Percentiles rank a stretch among this genome's conserved stretches.
phyloP scores from a whole-genome alignment of 192 early-diverging fungal species.

The Linderina pennispora region DNA sequence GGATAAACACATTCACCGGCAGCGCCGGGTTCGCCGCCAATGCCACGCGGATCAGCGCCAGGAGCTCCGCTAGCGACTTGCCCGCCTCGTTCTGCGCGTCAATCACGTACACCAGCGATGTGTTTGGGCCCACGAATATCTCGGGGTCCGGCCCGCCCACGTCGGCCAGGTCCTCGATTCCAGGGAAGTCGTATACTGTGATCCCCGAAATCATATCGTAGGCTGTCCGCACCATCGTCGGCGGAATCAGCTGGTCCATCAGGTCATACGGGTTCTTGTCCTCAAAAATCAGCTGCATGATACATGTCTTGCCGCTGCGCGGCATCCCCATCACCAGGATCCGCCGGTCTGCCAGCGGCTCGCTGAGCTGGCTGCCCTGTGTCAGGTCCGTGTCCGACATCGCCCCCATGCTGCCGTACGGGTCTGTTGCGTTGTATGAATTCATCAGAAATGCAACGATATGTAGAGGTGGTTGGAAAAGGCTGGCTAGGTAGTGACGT shows the following conservation, averaged over 20 bases:
- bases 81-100: constrained; percentile 93
- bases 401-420: too few relatives aligned
- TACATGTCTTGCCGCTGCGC: constrained; percentile 45
- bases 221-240: constrained; percentile 21
- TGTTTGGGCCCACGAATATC: constrained; percentile 61
- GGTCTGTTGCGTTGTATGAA: too few relatives aligned
- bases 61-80: constrained; percentile 68
- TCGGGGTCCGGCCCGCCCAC: constrained; percentile 45
- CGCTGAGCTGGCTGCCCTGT: constrained; percentile 4
- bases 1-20: constrained; percentile 89
- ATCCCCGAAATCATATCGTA: constrained; percentile 36
- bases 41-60: constrained; percentile 65
- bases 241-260: constrained; percentile 23
- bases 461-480: too few relatives aligned
- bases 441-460: too few relatives aligned
- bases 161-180: constrained; percentile 78
- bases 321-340: constrained; percentile 40
- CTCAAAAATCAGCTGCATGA: constrained; percentile 36
- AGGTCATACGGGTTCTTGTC: constrained; percentile 21
- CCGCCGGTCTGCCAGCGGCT: constrained; percentile 32
- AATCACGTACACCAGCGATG: constrained; percentile 87
- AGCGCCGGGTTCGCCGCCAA: constrained; percentile 77
- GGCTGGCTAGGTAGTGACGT: too few relatives aligned
- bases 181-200: constrained; percentile 86
- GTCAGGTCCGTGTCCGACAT: constrained; percentile 10